Percentiles rank a stretch among this genome's conserved stretches.
These are phyloP conservation scores for Myxozyma neotropica DNA, from an alignment of 805 yeast genomes.

Conservation along the genomic window DNA sequence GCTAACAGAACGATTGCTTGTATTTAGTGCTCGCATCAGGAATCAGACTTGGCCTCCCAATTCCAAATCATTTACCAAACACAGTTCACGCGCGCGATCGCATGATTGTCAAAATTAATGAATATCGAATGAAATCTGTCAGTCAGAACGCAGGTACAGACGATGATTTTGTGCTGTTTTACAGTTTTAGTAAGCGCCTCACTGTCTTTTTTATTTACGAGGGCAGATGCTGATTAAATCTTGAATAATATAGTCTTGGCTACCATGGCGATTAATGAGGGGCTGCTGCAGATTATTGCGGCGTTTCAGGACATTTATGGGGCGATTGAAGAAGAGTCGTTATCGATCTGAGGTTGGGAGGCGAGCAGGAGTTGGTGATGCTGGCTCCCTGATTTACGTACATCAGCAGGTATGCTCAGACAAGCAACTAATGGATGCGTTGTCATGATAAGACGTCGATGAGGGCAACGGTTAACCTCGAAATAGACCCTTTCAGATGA, in stretches of 20 bases:
- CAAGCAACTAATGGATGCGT: too few relatives aligned
- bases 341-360: conserved; percentile 47
- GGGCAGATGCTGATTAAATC: too few relatives aligned
- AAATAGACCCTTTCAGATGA: too few relatives aligned
- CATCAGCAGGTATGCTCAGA: too few relatives aligned
- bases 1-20: too few relatives aligned
- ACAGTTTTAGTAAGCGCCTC: conserved; percentile 54
- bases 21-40: conserved; percentile 70
- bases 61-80: conserved; percentile 76
- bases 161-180: conserved; percentile 75
- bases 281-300: conserved; percentile 59
- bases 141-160: conserved; percentile 49
- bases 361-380: neutral
- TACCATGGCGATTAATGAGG: conserved; percentile 65
- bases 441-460: too few relatives aligned
- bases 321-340: conserved; percentile 62
- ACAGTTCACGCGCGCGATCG: conserved; percentile 75
- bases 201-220: neutral
- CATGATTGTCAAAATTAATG: conserved; percentile 64
- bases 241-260: conserved; percentile 55
- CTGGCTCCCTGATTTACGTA: too few relatives aligned
- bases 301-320: conserved; percentile 65
- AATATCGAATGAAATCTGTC: conserved; percentile 50
- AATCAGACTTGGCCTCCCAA: conserved; percentile 70
- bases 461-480: too few relatives aligned